Base-by-base conservation (phyloP, 1,139 yeast genomes). In the Casaregolazyma suthepensis region DNA sequence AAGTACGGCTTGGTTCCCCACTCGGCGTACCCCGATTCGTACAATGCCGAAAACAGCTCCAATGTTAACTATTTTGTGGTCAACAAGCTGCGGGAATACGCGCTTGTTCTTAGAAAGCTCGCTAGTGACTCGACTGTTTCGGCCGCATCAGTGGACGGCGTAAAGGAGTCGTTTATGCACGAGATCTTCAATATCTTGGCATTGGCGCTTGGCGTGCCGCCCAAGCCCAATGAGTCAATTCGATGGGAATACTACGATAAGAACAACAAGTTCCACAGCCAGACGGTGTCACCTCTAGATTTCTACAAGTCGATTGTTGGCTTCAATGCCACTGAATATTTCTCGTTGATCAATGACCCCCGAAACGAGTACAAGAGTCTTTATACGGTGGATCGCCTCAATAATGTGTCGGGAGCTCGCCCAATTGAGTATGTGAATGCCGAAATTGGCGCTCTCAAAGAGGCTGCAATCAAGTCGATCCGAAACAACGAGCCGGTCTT, bases 1-100 rank as follows among this genome's bases (percentile, higher is more conserved):
- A 81, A 79, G 63, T 83, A 82, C 63, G 88, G 88, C 17, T 66
- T 81, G 48, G 81, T 83, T 48, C 88, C 88, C 18, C 75, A 81
- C 57, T 75, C 80, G 51, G 66, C 77, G 37, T 83, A 75, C 67
- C 86, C 85, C 12, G 88, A 83, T 63, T 78, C 82, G 52, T 78
- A 77, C 50, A 83, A 81, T 59, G 77, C 87, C 2, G 66, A 74
- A n/a, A 67, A 73, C 53, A 72, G 84, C 1, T 61, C 75, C 15
- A 70, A 71, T 46, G 67, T 83, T 64, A 80, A 82, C 66, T 78
- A 76, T 59, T 68, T 82, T 45, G 71, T 83, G 48, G 74, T 77
- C 52, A 78, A 80, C 64, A 83, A 82, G 67, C 72, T 83, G 57
- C 72, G 87, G 52, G 87, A 83, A 64, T 82, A 68, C 66, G 86